Conservation (phyloP, 129 eudicot species). For the Flaveria ramosissima region DNA sequence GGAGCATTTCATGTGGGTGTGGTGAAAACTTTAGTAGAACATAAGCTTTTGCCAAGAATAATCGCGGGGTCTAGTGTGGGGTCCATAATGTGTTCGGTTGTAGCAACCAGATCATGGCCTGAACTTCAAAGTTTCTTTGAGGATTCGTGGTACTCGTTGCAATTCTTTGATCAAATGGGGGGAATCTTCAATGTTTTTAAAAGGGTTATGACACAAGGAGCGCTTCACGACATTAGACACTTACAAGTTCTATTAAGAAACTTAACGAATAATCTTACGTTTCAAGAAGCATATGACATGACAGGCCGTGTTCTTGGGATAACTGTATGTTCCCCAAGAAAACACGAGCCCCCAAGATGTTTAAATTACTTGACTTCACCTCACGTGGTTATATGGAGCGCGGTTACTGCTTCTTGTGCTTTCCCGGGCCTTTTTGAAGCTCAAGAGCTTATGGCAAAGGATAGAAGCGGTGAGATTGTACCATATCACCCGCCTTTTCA, state of each 20-base stretch:
- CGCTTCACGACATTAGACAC: conserved; percentile 86
- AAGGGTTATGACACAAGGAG: conserved; percentile 84
- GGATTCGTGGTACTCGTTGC: conserved; percentile 85
- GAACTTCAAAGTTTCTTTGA: conserved; percentile 96
- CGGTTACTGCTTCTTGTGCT: conserved; percentile 98
- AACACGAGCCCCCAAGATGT: conserved; percentile 96
- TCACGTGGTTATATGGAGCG: conserved; percentile 95
- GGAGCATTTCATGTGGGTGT: conserved; percentile 97
- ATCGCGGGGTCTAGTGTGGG: conserved; percentile 98
- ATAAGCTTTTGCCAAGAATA: conserved; percentile 89
- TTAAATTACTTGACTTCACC: conserved; percentile 94
- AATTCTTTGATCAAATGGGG: conserved; percentile 91
- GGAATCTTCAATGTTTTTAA: conserved; percentile 72
- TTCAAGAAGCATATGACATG: conserved; percentile 98
- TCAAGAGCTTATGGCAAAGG: conserved; percentile 92
- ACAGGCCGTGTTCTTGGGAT: conserved; percentile 91
- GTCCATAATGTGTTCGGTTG: conserved; percentile 80
- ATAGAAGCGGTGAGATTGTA: conserved; percentile 84
- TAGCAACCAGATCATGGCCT: conserved; percentile 92
- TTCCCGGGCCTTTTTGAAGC: conserved; percentile 99
- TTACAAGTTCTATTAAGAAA: conserved; percentile 74
- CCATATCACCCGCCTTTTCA: conserved; percentile 98
- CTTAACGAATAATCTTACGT: conserved; percentile 82
- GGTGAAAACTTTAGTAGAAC: conserved; percentile 89
- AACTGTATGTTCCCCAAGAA: conserved; percentile 93